phyloP scores from a whole-genome alignment of 345 rosid species.

The Rhizophora mangle region DNA sequence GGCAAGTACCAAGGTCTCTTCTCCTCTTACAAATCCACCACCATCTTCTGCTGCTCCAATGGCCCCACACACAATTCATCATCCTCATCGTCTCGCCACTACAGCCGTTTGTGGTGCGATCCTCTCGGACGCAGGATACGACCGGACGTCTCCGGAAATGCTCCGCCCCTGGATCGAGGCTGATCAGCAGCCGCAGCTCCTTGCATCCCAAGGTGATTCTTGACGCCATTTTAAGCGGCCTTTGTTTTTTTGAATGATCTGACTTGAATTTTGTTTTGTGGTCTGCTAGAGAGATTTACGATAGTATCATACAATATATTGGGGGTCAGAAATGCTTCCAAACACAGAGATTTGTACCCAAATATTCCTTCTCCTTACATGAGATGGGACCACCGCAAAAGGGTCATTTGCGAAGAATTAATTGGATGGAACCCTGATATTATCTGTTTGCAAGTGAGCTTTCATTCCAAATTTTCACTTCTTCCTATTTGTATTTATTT shows the following conservation, averaged over 20 bases:
- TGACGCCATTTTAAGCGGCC: background rate
- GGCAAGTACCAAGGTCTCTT: slow-evolving; percentile 9
- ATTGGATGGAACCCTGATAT: slow-evolving; percentile 58
- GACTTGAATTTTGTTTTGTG: background rate
- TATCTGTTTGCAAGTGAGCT: slow-evolving; percentile 65
- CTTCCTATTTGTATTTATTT: background rate
- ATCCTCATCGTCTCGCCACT: slow-evolving; percentile 26
- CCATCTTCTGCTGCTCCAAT: slow-evolving; percentile 23
- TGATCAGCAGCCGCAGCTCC: slow-evolving; percentile 28
- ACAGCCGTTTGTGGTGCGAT: slow-evolving; percentile 40
- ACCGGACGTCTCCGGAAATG: slow-evolving; percentile 36
- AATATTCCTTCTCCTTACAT: slow-evolving; percentile 52
- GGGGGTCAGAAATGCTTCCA: slow-evolving; percentile 61
- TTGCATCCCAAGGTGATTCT: slow-evolving; percentile 40
- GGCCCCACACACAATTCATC: slow-evolving; percentile 12
- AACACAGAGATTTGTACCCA: slow-evolving; percentile 58
- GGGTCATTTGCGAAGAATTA: slow-evolving; percentile 58
- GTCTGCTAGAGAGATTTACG: slow-evolving; percentile 48
- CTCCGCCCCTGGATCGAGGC: slow-evolving; percentile 63
- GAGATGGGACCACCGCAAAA: slow-evolving; percentile 67
- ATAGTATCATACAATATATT: slow-evolving; percentile 73
- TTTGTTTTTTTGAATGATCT: background rate
- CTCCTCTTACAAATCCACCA: background rate
- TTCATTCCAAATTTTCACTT: background rate
- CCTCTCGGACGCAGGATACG: slow-evolving; percentile 31